Conservation (phyloP, 441 rosid species). For the California macrophylla region DNA sequence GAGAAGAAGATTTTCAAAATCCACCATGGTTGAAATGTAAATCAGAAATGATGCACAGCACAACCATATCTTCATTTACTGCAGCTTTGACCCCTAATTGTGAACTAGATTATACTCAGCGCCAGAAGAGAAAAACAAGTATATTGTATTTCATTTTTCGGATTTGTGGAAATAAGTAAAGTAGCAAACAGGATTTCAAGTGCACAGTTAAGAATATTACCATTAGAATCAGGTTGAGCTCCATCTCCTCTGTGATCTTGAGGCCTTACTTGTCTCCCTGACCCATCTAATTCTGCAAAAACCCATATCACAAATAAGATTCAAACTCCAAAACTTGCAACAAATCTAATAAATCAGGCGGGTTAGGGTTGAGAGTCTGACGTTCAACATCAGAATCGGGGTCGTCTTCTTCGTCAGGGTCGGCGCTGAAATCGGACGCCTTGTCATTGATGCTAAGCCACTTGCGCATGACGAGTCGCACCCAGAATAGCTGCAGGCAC, state of each 20-base stretch:
- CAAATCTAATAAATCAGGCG: background rate
- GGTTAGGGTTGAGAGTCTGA: background rate
- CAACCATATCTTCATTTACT: background rate
- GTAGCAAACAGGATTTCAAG: background rate
- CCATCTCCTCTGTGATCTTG: slow-evolving; percentile 24
- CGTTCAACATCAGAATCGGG: slow-evolving; percentile 24
- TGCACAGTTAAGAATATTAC: slow-evolving; percentile 20
- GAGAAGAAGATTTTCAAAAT: background rate
- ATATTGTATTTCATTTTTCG: too few species aligned
- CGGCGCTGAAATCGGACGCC: slow-evolving; percentile 76
- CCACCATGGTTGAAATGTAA: background rate
- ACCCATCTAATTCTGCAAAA: slow-evolving; percentile 22
- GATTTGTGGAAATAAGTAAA: too few species aligned
- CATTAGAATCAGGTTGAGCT: slow-evolving; percentile 27
- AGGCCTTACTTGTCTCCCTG: slow-evolving; percentile 13
- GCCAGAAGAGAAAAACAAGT: too few species aligned
- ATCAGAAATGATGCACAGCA: background rate
- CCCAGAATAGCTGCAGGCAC: slow-evolving; percentile 77
- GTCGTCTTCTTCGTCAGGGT: slow-evolving; percentile 36
- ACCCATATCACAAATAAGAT: slow-evolving; percentile 10
- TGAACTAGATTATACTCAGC: background rate
- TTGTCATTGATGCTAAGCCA: slow-evolving; percentile 57
- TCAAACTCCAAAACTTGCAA: background rate
- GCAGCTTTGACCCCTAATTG: background rate
- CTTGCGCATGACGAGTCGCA: slow-evolving; percentile 58